These are phyloP conservation scores for Solanum hybrid DNA, from an alignment of 305 asterid species.

Conservation along the genomic window DNA sequence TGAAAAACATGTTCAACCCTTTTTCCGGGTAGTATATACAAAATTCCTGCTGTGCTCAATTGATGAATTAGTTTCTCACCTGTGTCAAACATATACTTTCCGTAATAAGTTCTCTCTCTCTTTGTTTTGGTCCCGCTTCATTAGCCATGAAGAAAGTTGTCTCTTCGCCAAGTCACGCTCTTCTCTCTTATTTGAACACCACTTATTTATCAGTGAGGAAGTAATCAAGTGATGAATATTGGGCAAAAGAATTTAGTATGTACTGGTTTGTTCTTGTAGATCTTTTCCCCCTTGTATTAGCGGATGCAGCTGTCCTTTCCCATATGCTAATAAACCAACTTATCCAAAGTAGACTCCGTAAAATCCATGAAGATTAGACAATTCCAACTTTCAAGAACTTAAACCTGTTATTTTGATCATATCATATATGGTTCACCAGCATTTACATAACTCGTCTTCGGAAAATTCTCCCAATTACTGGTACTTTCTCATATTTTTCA, in stretches of 20 bases:
- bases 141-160: neutral
- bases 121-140: neutral
- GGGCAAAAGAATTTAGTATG: too few relatives aligned
- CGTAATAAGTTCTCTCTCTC: neutral
- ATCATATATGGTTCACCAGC: neutral
- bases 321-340: neutral
- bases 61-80: neutral
- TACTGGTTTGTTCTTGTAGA: neutral
- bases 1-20: too few relatives aligned
- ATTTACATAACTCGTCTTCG: neutral
- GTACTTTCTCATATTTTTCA: neutral
- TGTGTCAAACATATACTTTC: neutral
- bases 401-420: neutral
- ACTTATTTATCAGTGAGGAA: neutral
- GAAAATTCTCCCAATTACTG: neutral
- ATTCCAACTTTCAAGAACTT: neutral
- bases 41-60: neutral
- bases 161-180: neutral
- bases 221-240: neutral
- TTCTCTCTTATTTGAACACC: neutral
- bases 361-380: neutral
- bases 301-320: neutral
- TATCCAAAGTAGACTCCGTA: neutral
- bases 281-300: neutral
- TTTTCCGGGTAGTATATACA: neutral